Evolutionary conservation across 2,329 filamentous ascomycete species (phyloP).

Genomic region (Chrysoporthe cubensis): DNA sequence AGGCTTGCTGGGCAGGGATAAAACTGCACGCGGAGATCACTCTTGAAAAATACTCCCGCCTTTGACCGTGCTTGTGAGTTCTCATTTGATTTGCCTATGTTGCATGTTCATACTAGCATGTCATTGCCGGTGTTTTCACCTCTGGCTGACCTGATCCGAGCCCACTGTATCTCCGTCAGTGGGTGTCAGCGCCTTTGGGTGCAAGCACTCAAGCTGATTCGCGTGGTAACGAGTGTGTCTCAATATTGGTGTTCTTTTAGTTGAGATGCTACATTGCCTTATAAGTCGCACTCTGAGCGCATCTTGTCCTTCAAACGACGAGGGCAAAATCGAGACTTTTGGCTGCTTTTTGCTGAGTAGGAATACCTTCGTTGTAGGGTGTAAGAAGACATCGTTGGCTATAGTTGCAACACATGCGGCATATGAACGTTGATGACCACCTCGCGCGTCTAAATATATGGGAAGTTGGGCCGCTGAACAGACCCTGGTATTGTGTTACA

Average conservation of each 20-base stretch:
- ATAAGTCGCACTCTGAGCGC: not conserved
- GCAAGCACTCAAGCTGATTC: not conserved
- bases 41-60: not conserved
- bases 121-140: not conserved
- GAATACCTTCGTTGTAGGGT: not conserved
- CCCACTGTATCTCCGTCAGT: not conserved
- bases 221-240: not conserved
- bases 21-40: not conserved
- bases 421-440: not conserved
- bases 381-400: not conserved
- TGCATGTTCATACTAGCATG: not conserved
- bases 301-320: not conserved
- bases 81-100: too few relatives aligned
- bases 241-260: not conserved
- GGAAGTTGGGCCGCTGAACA: not conserved
- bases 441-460: not conserved
- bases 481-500: not conserved
- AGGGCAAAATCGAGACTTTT: not conserved
- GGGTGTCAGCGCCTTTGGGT: not conserved
- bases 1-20: not conserved
- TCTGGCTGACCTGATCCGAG: not conserved
- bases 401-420: not conserved
- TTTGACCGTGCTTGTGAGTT: not conserved
- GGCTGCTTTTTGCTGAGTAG: not conserved
- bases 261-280: not conserved